Conservation (phyloP, 2,329 filamentous ascomycete genomes). For the Penicillium decumbens region DNA sequence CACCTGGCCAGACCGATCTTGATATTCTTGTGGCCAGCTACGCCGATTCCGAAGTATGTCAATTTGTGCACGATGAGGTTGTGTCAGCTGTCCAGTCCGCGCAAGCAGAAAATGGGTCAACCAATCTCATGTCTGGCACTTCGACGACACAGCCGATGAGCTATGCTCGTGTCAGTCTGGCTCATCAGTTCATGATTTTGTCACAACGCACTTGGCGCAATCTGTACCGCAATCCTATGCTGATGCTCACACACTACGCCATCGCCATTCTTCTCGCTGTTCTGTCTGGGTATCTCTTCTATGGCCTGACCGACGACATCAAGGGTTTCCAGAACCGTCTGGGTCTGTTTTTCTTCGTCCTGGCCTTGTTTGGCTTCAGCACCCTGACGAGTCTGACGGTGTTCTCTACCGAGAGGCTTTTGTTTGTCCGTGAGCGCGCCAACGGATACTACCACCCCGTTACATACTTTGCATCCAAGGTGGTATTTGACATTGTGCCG, state of each 20-base stretch:
- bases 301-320: constrained; percentile 91
- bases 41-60: constrained; percentile 69
- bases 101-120: constrained; percentile 62
- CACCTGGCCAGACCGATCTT: constrained; percentile 66
- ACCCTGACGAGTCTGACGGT: constrained; percentile 90
- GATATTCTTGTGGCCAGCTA: constrained; percentile 77
- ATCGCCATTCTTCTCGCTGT: constrained; percentile 93
- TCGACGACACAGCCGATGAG: constrained; percentile 64
- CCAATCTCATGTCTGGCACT: constrained; percentile 47
- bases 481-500: constrained; percentile 96
- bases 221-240: constrained; percentile 91
- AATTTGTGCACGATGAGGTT: constrained; percentile 72
- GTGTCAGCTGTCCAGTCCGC: constrained; percentile 62
- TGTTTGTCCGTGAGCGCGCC: constrained; percentile 89
- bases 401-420: constrained; percentile 81
- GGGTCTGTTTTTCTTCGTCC: constrained; percentile 94
- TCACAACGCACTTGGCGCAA: constrained; percentile 94
- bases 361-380: constrained; percentile 94
- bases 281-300: constrained; percentile 92
- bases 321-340: constrained; percentile 96
- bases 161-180: constrained; percentile 74
- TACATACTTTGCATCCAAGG: constrained; percentile 91
- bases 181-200: constrained; percentile 80
- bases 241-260: constrained; percentile 98
- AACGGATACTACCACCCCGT: constrained; percentile 95